Base-by-base conservation (phyloP, 495 filamentous ascomycete genomes). In the Lepidopterella palustris region DNA sequence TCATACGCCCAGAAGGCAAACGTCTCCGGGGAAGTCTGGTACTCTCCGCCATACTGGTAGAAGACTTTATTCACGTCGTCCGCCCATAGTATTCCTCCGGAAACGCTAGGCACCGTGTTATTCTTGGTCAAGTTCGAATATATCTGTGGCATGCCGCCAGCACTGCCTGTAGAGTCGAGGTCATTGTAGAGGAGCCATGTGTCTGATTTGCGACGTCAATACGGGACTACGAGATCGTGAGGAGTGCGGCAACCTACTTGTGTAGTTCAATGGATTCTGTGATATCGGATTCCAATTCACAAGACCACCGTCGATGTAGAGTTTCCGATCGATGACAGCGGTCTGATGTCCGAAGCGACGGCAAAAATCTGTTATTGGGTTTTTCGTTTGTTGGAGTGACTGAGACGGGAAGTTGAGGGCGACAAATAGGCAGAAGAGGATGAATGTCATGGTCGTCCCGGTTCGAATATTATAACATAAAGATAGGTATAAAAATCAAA, bases 241-340 rank as follows among this genome's bases (percentile, higher is more conserved):
- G 47, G 47, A 50, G 47, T 24, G 47, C 2, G 10, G 5, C 9
- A 42, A 47, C 53, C 24, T 61, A 78, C 77, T 80, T 18, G 75
- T 74, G 55, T 78, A 79, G 61, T 82, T 81, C 0, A 54, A 59
- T 9, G 74, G 71, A 57, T 80, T 74, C 39, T 72, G 61, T 6
- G 75, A 67, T 3, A 78, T 69, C 0, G 76, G 73, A 51, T 74
- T 74, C 63, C 75, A 77, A 53, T 78, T 75, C 13, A 82, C 53
- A 11, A 76, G 53, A 0, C 80, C 80, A n/a, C 80, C 80, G 62
- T 83, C 80, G 53, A 82, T 77, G 62, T 79, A 82, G 35, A 82
- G 62, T 53, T 70, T 74, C 32, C 71, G 59, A 59, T 81, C 80
- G 23, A 83, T 70, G 0, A 78, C 70, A 4, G 79, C 71, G 3